phyloP scores from a whole-genome alignment of 345 rosid species.

The Trapa incisa region DNA sequence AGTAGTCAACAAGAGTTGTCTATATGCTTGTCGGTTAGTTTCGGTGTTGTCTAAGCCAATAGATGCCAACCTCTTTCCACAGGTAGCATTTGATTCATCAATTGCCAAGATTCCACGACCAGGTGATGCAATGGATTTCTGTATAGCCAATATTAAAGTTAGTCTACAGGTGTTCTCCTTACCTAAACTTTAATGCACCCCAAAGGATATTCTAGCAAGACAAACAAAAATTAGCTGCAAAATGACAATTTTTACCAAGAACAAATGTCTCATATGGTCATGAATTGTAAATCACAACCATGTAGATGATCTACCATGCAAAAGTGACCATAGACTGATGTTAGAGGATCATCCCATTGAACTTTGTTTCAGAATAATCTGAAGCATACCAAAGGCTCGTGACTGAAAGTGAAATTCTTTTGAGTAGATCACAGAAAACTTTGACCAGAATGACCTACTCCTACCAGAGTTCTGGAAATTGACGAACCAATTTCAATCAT shows the following conservation, averaged over 20 bases:
- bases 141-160: conserved; percentile 7
- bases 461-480: background rate
- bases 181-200: too few species aligned
- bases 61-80: conserved; percentile 88
- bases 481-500: background rate
- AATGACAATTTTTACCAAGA: background rate
- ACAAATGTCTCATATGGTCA: background rate
- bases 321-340: too few species aligned
- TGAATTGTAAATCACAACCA: too few species aligned
- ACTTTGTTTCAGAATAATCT: background rate
- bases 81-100: conserved; percentile 93
- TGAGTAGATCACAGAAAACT: background rate
- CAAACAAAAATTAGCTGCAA: background rate
- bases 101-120: conserved; percentile 95
- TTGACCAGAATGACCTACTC: background rate
- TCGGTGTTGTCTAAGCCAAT: conserved; percentile 83
- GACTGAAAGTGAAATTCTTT: background rate
- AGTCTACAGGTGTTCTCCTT: too few species aligned
- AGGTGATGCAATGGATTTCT: conserved; percentile 83
- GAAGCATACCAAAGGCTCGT: background rate
- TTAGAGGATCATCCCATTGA: too few species aligned
- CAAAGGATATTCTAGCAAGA: background rate
- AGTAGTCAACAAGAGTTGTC: conserved; percentile 82
- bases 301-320: too few species aligned
- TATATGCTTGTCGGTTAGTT: conserved; percentile 81